A percentile compares a stretch with the other conserved stretches of the same genome.
phyloP scores from a whole-genome alignment of 345 rosid species.

The Carallia pectinifolia region DNA sequence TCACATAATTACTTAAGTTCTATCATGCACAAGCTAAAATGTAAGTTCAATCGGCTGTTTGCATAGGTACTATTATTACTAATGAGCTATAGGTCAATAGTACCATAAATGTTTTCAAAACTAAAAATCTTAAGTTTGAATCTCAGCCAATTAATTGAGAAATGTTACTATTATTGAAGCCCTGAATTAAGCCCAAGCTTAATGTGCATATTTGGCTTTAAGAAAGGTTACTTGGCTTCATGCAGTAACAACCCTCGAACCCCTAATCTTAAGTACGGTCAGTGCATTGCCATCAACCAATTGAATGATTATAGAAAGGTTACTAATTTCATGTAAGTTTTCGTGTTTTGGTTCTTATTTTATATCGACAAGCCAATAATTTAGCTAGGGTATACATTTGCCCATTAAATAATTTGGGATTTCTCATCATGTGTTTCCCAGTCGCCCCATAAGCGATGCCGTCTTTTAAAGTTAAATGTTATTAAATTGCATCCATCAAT shows the following conservation, averaged over 20 bases:
- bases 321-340: background rate
- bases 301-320: no score
- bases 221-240: background rate
- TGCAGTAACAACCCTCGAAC: no score
- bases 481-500: conserved; percentile 29
- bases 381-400: conserved; percentile 12
- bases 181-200: background rate
- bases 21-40: background rate
- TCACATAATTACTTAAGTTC: background rate
- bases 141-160: no score
- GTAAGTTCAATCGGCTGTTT: no score
- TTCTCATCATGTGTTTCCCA: conserved; percentile 36
- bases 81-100: no score
- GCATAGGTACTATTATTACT: no score
- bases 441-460: conserved; percentile 22
- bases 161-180: no score
- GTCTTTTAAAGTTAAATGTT: conserved; percentile 14
- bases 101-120: no score
- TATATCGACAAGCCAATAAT: conserved; percentile 20
- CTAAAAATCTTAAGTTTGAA: no score
- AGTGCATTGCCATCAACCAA: no score
- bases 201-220: background rate
- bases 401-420: conserved; percentile 24
- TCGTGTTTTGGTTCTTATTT: background rate
- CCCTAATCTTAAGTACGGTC: no score